Evolutionary conservation across 495 filamentous ascomycete species (phyloP), one percentile per base, ranked within the genome.

Genomic region (Chaetomidium leptoderma): DNA sequence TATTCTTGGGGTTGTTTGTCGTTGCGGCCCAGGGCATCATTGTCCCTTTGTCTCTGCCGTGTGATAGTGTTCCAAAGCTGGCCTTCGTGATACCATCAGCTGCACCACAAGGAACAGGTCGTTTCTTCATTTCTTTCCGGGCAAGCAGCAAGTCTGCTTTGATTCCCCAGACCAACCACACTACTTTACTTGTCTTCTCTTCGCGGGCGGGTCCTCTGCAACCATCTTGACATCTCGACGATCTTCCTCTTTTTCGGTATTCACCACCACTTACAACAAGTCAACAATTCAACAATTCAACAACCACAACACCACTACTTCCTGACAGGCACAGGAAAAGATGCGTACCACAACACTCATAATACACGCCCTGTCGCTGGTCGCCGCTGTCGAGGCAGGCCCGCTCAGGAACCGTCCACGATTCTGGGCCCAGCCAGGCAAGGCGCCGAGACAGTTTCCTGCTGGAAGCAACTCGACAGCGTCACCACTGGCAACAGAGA

Each of bases 381-480:
- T 45, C 8, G 51, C 58, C 7, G 47, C 57, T 30, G 55, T 52
- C 11, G 62, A 70, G 60, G 68, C 68, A 24, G 68, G 66, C 21
- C 68, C 68, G 60, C 53, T 70, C 23, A 44, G 58, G 23, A 23
- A 19, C 9, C 24, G 53, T 23, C 50, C 16, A 7, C 53, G 43
- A 9, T 14, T 44, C 16, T 40, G 11, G 61, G 13, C 24, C 11
- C 29, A 16, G 35, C 23, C 24, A 32, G 51, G 9, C 27, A 55
- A 60, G 42, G 43, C 30, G 32, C 45, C 23, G 17, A 46, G 63
- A 36, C 49, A 63, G 35, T 19, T 23, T 13, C 6, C 3, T n/a
- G 44, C 36, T 19, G 45, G 9, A 8, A 17, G 13, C 45, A 32
- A 21, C 29, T 35, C 47, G 30, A 16, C 47, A 1, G 29, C n/a